These are phyloP conservation scores for Talaromyces ruber DNA, from an alignment of 495 filamentous ascomycete species.

Conservation along the genomic window DNA sequence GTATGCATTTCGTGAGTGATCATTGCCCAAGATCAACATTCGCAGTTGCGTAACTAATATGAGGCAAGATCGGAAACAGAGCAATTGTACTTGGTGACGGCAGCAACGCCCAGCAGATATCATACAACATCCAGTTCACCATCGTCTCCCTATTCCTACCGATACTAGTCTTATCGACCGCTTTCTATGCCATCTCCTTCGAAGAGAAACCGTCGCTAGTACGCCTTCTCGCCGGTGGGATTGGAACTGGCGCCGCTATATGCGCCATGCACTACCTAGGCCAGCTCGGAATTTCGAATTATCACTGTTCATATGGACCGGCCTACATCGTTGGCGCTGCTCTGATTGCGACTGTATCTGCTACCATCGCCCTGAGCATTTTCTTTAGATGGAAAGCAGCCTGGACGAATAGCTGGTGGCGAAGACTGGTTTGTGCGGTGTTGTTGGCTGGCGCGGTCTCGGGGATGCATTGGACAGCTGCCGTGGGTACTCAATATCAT, in stretches of 20 bases:
- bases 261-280: constrained; percentile 90
- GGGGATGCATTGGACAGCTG: constrained; percentile 85
- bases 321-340: constrained; percentile 59
- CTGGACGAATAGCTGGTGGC: constrained; percentile 76
- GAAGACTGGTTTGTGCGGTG: constrained; percentile 54
- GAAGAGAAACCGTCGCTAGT: constrained; percentile 46
- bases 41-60: not conserved
- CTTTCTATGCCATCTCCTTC: constrained; percentile 58
- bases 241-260: constrained; percentile 62
- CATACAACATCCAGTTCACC: constrained; percentile 66
- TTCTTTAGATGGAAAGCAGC: constrained; percentile 71
- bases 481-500: constrained; percentile 60
- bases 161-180: constrained; percentile 59
- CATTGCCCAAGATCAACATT: not conserved
- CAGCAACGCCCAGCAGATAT: constrained; percentile 52
- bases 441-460: constrained; percentile 66
- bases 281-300: constrained; percentile 75
- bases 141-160: constrained; percentile 75
- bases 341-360: constrained; percentile 63
- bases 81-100: constrained; percentile 63
- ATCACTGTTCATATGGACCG: constrained; percentile 47
- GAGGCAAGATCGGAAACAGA: constrained; percentile 57
- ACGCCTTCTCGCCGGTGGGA: constrained; percentile 53
- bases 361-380: constrained; percentile 54
- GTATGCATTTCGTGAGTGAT: constrained; percentile 55